phyloP scores from a whole-genome alignment of 139 green algal species.

The Coccomyxa sp. region DNA sequence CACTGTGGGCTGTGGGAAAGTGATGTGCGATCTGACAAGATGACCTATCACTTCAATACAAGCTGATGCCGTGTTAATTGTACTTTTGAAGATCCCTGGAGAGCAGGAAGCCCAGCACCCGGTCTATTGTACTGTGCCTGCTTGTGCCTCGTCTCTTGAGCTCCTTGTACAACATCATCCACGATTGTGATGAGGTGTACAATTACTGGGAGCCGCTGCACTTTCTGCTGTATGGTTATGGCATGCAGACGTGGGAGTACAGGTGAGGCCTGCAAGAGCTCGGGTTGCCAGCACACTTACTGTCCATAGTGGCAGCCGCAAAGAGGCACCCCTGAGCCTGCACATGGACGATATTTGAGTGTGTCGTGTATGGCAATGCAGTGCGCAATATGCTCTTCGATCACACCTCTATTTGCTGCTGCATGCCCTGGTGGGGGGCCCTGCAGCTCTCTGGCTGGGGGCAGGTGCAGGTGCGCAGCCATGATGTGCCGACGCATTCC shows the following conservation, averaged over 20 bases:
- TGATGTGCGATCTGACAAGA: too few relatives aligned
- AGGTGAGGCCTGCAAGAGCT: slow-evolving; percentile 23
- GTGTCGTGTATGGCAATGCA: slow-evolving; percentile 18
- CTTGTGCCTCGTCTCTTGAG: slow-evolving; percentile 26
- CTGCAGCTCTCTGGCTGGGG: slow-evolving; percentile 28
- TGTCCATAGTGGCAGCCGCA: background rate
- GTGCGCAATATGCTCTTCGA: slow-evolving; percentile 65
- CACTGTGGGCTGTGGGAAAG: too few relatives aligned
- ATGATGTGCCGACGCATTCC: too few relatives aligned
- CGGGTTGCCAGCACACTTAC: background rate
- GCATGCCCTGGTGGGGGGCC: slow-evolving; percentile 42
- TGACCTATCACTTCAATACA: too few relatives aligned
- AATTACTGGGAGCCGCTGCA: slow-evolving; percentile 94
- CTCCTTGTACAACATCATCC: slow-evolving; percentile 71
- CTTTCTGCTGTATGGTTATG: slow-evolving; percentile 69
- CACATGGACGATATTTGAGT: background rate
- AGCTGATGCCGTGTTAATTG: background rate
- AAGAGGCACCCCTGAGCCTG: background rate
- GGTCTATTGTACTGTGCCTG: slow-evolving; percentile 24
- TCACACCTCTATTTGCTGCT: slow-evolving; percentile 81
- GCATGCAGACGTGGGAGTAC: slow-evolving; percentile 89
- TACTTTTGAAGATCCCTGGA: background rate
- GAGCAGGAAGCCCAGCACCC: background rate
- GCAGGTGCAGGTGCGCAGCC: slow-evolving; percentile 8
- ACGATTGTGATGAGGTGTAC: slow-evolving; percentile 89